Base-by-base conservation (phyloP, 371 early-diverging fungal species). In the Mortierella sp. region DNA sequence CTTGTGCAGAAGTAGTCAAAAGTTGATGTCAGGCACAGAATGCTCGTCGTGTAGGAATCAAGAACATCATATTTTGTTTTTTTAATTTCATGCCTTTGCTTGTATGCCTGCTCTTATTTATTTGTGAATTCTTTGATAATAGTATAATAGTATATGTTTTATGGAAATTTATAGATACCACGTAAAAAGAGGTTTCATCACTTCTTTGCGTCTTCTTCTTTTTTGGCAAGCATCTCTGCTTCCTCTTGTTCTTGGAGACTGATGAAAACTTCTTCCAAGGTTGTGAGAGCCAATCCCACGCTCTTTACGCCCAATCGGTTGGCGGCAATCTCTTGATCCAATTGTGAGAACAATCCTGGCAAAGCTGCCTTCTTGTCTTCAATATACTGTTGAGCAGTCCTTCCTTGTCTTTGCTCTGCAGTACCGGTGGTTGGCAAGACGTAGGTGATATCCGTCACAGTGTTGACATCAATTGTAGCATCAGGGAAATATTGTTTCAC, bases 251-350 rank as follows among this genome's bases (percentile, higher is more conserved):
- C 80, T 22, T 86, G 77, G 5, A 90, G 72, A 62, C 72, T 77
- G 43, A 88, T 70, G 70, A 88, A 88, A 55, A 89, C 87, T 67
- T 90, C 90, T 70, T 92, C 90, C 40, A 92, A 72, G 0, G 92
- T 90, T 14, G 93, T 90, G 74, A 92, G 45, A 64, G 85, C 72
- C 58, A 89, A 68, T 73, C 88, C 84, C 68, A 80, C 75, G 73
- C 86, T 83, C 43, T 58, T 64, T 26, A 83, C 77, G 3, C 84
- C 83, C 52, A 84, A 39, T 24, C 49, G 61, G 40, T 75, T 72
- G 28, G 72, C 63, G 4, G 72, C 81, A 65, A 83, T 81, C 58
- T 72, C 77, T 5, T 30, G 51, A 55, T 84, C 84, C 71, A 84
- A 59, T 1, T 72, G 68, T 2, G 59, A 57, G 63, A 86, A 86